These are phyloP conservation scores for Corchorus olitorius DNA, from an alignment of 345 rosid species.

Conservation along the genomic window DNA sequence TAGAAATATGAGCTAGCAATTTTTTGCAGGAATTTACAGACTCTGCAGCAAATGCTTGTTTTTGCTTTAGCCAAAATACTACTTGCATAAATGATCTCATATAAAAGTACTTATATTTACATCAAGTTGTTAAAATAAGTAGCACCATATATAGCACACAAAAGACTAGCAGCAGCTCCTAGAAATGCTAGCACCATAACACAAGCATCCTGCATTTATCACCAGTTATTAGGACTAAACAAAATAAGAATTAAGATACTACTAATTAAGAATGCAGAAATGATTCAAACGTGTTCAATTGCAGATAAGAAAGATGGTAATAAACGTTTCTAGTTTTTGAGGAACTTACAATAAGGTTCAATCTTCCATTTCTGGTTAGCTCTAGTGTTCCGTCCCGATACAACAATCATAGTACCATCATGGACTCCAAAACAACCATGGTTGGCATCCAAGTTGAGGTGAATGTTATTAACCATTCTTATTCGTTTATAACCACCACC, in stretches of 20 bases:
- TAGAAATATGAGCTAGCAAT: no score
- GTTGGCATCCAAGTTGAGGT: no score
- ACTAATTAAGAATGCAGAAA: background rate
- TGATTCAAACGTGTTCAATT: background rate
- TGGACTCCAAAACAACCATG: conserved; percentile 48
- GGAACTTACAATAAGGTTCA: conserved; percentile 61
- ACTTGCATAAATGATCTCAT: no score
- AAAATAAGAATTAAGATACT: background rate
- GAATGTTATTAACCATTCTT: no score
- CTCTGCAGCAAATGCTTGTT: no score
- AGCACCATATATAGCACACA: no score
- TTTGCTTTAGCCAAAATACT: no score
- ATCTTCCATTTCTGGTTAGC: conserved; percentile 92
- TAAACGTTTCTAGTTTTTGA: background rate
- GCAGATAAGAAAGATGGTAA: background rate
- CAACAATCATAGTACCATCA: conserved; percentile 70
- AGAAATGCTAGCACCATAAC: background rate
- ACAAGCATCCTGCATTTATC: conserved; percentile 35
- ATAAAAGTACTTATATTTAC: no score
- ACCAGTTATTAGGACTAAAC: background rate
- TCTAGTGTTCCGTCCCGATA: conserved; percentile 85
- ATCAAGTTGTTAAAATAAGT: no score
- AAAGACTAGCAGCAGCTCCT: background rate
- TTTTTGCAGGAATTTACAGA: no score
- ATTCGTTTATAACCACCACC: conserved; percentile 28